Evolutionary conservation across 768 basidiomycete genomes (phyloP).

Genomic region (Fistulinella prunicolor): DNA sequence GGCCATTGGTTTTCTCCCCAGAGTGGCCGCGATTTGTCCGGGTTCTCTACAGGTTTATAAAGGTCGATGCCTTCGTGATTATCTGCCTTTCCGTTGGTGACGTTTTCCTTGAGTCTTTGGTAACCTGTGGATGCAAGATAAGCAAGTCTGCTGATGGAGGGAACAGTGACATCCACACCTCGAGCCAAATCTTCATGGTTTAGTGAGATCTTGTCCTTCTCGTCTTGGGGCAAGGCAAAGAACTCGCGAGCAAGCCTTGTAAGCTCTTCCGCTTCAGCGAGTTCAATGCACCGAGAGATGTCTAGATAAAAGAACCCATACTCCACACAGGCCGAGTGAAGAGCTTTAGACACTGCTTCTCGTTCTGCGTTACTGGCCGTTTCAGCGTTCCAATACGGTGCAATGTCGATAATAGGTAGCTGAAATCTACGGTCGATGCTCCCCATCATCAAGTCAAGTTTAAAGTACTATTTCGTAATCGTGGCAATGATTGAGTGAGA

Average conservation of each 20-base stretch:
- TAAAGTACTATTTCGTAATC: too few species aligned
- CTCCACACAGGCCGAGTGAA: constrained; percentile 72
- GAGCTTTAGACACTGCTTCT: constrained; percentile 47
- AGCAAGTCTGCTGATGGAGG: background rate
- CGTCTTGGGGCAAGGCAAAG: constrained; percentile 67
- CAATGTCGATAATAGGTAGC: constrained; percentile 73
- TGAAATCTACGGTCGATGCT: constrained; percentile 6
- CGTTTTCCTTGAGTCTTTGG: constrained; percentile 74
- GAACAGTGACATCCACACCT: constrained; percentile 44
- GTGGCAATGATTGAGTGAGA: too few species aligned
- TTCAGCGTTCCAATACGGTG: constrained; percentile 53
- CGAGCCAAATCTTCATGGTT: constrained; percentile 68
- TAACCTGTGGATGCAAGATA: constrained; percentile 55
- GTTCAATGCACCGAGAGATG: constrained; percentile 55
- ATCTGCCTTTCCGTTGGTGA: constrained; percentile 82
- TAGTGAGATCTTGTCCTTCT: constrained; percentile 74
- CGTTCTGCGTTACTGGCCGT: constrained; percentile 32
- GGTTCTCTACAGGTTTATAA: constrained; percentile 67
- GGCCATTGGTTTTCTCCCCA: constrained; percentile 94
- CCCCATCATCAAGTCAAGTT: constrained; percentile 10
- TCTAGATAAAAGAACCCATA: constrained; percentile 92
- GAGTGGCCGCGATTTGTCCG: constrained; percentile 66
- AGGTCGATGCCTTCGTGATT: constrained; percentile 85
- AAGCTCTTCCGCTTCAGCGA: constrained; percentile 62
- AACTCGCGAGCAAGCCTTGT: constrained; percentile 64